phyloP scores from a whole-genome alignment of 768 basidiomycete genomes.

The Xerocomus spinulosus region DNA sequence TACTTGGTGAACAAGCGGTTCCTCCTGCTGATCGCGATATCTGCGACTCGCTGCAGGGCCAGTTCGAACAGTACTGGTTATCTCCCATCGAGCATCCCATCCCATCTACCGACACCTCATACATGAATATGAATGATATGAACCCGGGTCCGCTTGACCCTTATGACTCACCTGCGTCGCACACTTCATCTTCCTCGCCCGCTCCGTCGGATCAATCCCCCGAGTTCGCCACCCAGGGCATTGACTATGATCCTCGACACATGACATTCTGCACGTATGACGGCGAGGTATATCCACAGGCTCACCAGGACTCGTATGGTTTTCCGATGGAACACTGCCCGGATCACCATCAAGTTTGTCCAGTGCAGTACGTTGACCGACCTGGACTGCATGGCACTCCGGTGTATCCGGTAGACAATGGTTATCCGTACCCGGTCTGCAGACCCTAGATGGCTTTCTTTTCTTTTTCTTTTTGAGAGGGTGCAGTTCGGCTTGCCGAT shows the following conservation, averaged over 20 bases:
- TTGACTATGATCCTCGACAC: constrained; percentile 4
- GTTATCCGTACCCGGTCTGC: constrained; percentile 9
- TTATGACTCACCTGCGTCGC: constrained; percentile 19
- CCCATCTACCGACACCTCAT: constrained; percentile 9
- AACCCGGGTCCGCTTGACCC: constrained; percentile 10
- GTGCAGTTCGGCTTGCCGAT: constrained; percentile 2
- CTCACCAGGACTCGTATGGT: constrained; percentile 11
- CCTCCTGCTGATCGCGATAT: constrained; percentile 8
- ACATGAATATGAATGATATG: constrained; percentile 13
- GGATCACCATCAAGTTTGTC: constrained; percentile 15
- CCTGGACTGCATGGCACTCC: constrained; percentile 10
- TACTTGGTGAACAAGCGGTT: constrained; percentile 9
- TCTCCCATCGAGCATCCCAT: constrained; percentile 5
- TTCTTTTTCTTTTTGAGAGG: not conserved
- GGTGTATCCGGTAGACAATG: constrained; percentile 9
- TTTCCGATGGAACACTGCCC: constrained; percentile 6
- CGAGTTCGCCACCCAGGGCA: constrained; percentile 7
- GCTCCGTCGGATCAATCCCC: constrained; percentile 22
- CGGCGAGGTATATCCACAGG: constrained; percentile 3
- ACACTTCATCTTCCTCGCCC: constrained; percentile 23
- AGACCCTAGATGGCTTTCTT: constrained; percentile 7
- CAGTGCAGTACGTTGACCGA: constrained; percentile 8
- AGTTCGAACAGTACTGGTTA: constrained; percentile 14
- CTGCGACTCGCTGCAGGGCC: constrained; percentile 5
- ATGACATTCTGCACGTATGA: constrained; percentile 2